A percentile compares a stretch with the other conserved stretches of the same genome.
These are phyloP conservation scores for Striga hermonthica DNA, from an alignment of 305 asterid genomes.

Conservation along the genomic window DNA sequence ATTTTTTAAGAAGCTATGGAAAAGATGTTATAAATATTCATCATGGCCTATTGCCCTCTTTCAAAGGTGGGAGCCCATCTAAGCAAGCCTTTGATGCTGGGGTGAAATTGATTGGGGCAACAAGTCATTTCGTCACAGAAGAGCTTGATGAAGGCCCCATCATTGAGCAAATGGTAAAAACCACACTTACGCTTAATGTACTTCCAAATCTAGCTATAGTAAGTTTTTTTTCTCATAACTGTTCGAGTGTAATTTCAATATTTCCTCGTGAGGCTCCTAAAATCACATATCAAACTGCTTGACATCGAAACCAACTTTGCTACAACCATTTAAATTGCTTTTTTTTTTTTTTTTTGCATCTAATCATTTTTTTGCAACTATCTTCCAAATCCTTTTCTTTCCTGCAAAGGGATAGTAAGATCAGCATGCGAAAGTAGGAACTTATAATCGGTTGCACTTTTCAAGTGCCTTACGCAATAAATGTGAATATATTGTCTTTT, in stretches of 20 bases:
- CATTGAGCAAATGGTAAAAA: conserved; percentile 96
- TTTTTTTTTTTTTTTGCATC: no score
- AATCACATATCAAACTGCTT: no score
- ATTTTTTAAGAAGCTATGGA: conserved; percentile 62
- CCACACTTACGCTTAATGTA: conserved; percentile 9
- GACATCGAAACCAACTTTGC: no score
- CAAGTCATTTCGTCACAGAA: conserved; percentile 89
- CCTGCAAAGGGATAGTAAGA: no score
- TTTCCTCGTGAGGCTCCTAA: no score
- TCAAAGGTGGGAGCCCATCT: conserved; percentile 92
- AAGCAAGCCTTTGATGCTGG: conserved; percentile 98
- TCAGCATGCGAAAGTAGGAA: no score
- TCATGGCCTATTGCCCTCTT: conserved; percentile 91
- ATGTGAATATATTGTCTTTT: conserved; percentile 11
- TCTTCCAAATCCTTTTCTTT: no score
- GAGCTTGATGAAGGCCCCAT: conserved; percentile 94
- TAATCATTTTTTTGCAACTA: no score
- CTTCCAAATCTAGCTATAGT: conserved; percentile 14
- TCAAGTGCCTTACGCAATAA: conserved; percentile 8
- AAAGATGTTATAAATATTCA: conserved; percentile 89
- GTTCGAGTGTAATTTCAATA: no score
- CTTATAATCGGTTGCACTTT: no score
- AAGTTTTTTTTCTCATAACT: not conserved
- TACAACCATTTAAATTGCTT: no score
- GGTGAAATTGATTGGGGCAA: conserved; percentile 95